A percentile compares a stretch with the other conserved stretches of the same genome.
Evolutionary conservation across 2,329 filamentous ascomycete genomes (phyloP).

Genomic region (Aureobasidium mangrovei): DNA sequence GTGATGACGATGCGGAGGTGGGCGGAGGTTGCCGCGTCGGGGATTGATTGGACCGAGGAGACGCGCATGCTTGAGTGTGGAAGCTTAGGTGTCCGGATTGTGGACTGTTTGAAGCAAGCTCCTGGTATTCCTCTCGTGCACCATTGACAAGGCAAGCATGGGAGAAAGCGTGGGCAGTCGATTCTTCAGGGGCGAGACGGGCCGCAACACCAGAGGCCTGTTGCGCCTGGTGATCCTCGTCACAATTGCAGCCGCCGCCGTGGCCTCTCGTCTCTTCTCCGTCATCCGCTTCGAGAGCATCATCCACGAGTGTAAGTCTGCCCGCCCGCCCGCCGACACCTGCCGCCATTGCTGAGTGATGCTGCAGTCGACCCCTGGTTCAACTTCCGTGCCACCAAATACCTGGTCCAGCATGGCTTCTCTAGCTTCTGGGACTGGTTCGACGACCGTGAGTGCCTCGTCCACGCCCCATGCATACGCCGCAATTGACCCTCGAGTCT

Average conservation of each 20-base stretch:
- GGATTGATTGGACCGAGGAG: background rate
- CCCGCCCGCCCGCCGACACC: background rate
- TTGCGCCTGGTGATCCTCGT: slow-evolving; percentile 82
- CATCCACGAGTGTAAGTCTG: slow-evolving; percentile 90
- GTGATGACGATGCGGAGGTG: background rate
- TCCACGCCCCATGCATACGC: background rate
- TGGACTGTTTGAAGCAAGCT: background rate
- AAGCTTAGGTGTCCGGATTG: slow-evolving; percentile 6
- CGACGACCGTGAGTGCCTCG: slow-evolving; percentile 65
- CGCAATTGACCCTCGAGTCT: slow-evolving; percentile 8
- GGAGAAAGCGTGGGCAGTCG: slow-evolving; percentile 32
- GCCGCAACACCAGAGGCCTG: slow-evolving; percentile 72
- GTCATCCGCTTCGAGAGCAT: slow-evolving; percentile 99
- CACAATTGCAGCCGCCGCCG: slow-evolving; percentile 82
- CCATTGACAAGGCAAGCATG: slow-evolving; percentile 22
- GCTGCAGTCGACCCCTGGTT: slow-evolving; percentile 93
- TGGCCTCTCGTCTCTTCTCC: slow-evolving; percentile 92
- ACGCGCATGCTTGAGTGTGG: slow-evolving; percentile 3
- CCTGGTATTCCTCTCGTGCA: background rate
- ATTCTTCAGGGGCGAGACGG: slow-evolving; percentile 69
- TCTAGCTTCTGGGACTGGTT: slow-evolving; percentile 99
- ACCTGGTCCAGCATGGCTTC: slow-evolving; percentile 92
- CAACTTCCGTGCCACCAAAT: slow-evolving; percentile 98
- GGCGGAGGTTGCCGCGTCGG: slow-evolving; percentile 3
- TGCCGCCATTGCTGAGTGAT: slow-evolving; percentile 1